A percentile compares a stretch with the other conserved stretches of the same genome.
Conservation (phyloP, 2,329 filamentous ascomycete genomes). For the Calcarisporium arbuscula region DNA sequence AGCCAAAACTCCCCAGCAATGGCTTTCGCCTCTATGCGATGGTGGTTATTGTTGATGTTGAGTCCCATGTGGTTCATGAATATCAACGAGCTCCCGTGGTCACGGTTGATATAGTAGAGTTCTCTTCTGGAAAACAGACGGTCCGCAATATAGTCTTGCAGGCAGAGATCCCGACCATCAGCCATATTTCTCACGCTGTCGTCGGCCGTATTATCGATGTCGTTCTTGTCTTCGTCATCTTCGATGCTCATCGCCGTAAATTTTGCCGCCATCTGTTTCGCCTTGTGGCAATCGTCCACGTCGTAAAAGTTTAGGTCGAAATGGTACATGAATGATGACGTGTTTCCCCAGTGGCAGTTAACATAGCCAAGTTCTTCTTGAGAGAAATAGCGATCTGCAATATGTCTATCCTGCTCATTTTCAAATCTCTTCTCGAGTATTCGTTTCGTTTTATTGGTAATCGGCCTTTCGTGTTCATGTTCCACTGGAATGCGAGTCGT, state of each 20-base stretch:
- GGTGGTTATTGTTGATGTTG: not conserved
- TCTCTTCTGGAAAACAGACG: not conserved
- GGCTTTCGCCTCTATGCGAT: not conserved
- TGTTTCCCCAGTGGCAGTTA: not conserved
- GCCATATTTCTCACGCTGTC: too few relatives aligned
- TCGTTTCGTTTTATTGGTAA: too few relatives aligned
- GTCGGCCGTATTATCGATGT: too few relatives aligned
- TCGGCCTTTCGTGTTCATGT: too few relatives aligned
- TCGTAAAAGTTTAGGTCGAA: not conserved
- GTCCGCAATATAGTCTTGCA: too few relatives aligned
- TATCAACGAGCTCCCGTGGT: not conserved
- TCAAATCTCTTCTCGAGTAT: too few relatives aligned
- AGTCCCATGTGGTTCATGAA: not conserved
- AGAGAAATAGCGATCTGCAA: constrained; percentile 1
- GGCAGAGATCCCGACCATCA: too few relatives aligned
- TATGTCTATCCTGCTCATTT: too few relatives aligned
- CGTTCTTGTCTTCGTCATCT: too few relatives aligned
- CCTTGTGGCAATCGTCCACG: not conserved
- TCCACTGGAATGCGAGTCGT: too few relatives aligned
- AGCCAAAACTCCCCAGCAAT: not conserved
- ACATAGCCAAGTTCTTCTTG: not conserved
- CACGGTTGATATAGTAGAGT: constrained; percentile 1
- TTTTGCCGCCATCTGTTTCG: not conserved
- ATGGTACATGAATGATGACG: not conserved
- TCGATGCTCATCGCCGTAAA: not conserved